Base-by-base conservation (phyloP, 805 yeast genomes). In the Groenewaldozyma tartarivorans region DNA sequence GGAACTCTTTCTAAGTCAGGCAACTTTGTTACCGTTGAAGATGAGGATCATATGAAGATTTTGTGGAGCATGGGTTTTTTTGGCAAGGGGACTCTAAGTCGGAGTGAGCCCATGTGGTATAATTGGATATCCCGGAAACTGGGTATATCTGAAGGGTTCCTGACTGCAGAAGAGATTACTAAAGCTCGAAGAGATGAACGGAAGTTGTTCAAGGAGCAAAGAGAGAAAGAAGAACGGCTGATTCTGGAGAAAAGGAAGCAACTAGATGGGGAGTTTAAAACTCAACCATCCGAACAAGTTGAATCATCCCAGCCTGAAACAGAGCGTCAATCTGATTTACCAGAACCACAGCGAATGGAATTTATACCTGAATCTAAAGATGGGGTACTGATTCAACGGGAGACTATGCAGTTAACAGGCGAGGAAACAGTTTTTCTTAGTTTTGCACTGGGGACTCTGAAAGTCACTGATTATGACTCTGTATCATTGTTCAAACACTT, bases 61-160 rank as follows among this genome's bases (percentile, higher is more conserved):
- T 62, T 92, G 2, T 92, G 97, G 97, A 61, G 67, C 15, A 71
- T 71, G 50, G 98, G 98, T 1, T 92, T 87, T 55, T 92, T 86
- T 56, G 98, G 98, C 4, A 92, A 90, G 54, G 98, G 97, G 2
- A 73, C 75, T 2, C 63, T 87, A 35, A 83, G 95, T 27, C 68
- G 98, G 48, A 81, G 94, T 43, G 96, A 92, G 55, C 95, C 98
- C 0, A 75, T 95, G 0, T 92, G 97, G 96, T 60, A 56, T 35
- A 67, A 65, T n/a, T 68, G 96, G 40, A 76, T 85, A 1, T 60
- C 63, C 24, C 66, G 77, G 36, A 70, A 72, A 11, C 53, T 74
- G 30, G 69, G 58, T 20, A 69, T 57, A 18, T 58, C 58, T 38
- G 54, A 62, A 37, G 11, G 13, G 13, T 52, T 51, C 27, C 38